Evolutionary conservation across 352 stramenopile genomes (phyloP), one percentile per base, ranked within the genome.

Genomic region (Globisporangium canariense): DNA sequence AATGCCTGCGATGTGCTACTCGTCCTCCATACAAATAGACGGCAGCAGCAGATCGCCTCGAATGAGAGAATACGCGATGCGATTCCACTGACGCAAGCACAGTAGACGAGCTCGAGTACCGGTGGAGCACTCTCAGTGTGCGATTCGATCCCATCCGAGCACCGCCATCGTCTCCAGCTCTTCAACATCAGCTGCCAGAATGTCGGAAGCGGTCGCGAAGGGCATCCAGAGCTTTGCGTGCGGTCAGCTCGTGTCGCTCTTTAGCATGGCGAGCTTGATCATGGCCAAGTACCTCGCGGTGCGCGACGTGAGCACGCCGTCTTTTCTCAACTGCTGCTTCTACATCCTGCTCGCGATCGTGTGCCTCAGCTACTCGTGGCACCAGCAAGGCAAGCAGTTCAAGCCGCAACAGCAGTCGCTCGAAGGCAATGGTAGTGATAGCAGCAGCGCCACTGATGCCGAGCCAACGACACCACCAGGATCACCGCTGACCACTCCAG

Each of bases 201-300:
- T 54, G 25, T 54, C 49, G 4, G 16, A 16, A 14, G 20, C 14
- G 20, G 32, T 58, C 30, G 50, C 41, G 18, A 52, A 58, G 18
- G 49, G 54, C 6, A 22, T 57, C 40, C 66, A 70, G 45, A 72
- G 67, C 67, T 68, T 79, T 43, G 32, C 67, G 30, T 75, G 58
- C 51, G 77, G 77, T n/a, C 77, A 83, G 67, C 65, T 74, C 30
- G 73, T 86, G 34, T 75, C 75, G 34, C 38, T 86, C 2, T 79
- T 76, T 50, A 76, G 75, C 62, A 63, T 81, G 54, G 59, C 69
- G 30, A 68, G 67, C 11, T 63, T 78, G 5, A 55, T 86, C 25
- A 73, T 77, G 56, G 70, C 68, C 57, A 80, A 81, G 61, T 70
- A 71, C 49, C 71, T 86, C 25, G 51, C 54, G 22, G 59, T 66